Evolutionary conservation across 73 alveolate species (phyloP).

Genomic region (Paramecium caudatum): DNA sequence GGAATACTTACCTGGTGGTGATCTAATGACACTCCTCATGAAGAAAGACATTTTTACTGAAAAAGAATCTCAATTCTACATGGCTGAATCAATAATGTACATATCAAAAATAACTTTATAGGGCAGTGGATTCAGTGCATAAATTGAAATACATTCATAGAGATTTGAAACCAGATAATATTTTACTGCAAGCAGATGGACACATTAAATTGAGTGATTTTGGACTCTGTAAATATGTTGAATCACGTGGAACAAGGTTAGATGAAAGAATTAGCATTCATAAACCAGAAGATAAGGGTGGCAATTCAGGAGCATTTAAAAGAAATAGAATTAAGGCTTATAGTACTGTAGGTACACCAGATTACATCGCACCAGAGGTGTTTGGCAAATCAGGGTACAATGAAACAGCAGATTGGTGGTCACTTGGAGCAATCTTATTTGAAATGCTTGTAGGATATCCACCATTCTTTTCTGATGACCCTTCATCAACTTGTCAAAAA

Average conservation of each 20-base stretch:
- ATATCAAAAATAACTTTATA: neutral
- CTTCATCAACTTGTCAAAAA: slow-evolving; percentile 89
- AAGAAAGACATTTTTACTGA: slow-evolving; percentile 91
- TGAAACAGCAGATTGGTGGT: slow-evolving; percentile 97
- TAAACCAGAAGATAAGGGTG: slow-evolving; percentile 65
- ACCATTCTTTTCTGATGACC: slow-evolving; percentile 92
- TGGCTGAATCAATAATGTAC: slow-evolving; percentile 86
- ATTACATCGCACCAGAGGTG: slow-evolving; percentile 99
- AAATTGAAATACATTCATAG: slow-evolving; percentile 91
- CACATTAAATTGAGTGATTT: slow-evolving; percentile 87
- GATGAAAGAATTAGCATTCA: slow-evolving; percentile 76
- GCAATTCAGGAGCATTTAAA: neutral
- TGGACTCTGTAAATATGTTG: slow-evolving; percentile 81
- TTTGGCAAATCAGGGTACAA: slow-evolving; percentile 89
- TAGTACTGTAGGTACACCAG: slow-evolving; percentile 97
- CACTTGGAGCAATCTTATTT: slow-evolving; percentile 92
- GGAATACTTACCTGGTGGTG: slow-evolving; percentile 85
- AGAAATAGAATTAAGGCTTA: slow-evolving; percentile 78
- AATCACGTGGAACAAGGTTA: slow-evolving; percentile 59
- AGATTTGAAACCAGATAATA: slow-evolving; percentile 93
- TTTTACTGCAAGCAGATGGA: slow-evolving; percentile 87
- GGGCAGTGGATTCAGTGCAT: slow-evolving; percentile 94
- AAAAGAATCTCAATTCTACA: slow-evolving; percentile 90
- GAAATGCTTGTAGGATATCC: slow-evolving; percentile 96
- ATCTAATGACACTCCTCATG: slow-evolving; percentile 89